Conservation (phyloP, 2,329 filamentous ascomycete species). For the Talaromyces sp. region DNA sequence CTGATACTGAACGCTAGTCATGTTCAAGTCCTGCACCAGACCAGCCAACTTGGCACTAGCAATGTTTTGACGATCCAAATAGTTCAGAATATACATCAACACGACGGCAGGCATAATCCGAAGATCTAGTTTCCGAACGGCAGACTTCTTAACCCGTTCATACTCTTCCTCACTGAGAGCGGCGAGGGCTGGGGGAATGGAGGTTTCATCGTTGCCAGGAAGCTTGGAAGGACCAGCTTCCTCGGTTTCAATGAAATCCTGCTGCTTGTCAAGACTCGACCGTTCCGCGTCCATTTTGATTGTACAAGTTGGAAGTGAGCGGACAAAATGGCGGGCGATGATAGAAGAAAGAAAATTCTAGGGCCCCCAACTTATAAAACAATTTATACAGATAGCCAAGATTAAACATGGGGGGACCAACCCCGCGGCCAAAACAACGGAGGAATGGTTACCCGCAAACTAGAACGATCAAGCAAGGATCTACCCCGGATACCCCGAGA, state of each 20-base stretch:
- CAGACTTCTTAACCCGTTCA: constrained; percentile 2
- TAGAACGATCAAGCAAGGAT: background rate
- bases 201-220: background rate
- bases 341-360: background rate
- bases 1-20: constrained; percentile 12
- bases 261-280: constrained; percentile 4
- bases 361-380: background rate
- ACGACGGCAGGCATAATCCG: constrained; percentile 14
- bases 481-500: background rate
- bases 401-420: background rate
- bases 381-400: background rate
- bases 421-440: background rate
- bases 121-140: constrained; percentile 11
- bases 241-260: constrained; percentile 4
- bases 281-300: constrained; percentile 5
- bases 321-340: background rate
- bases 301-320: background rate
- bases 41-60: constrained; percentile 11
- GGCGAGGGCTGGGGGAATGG: constrained; percentile 14
- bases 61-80: constrained; percentile 17
- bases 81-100: constrained; percentile 17
- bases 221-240: background rate
- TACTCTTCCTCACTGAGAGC: constrained; percentile 18
- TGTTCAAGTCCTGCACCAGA: constrained; percentile 8
- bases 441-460: background rate